Evolutionary conservation across 2,329 filamentous ascomycete genomes (phyloP).

Genomic region (Arthrobotrys iridis): DNA sequence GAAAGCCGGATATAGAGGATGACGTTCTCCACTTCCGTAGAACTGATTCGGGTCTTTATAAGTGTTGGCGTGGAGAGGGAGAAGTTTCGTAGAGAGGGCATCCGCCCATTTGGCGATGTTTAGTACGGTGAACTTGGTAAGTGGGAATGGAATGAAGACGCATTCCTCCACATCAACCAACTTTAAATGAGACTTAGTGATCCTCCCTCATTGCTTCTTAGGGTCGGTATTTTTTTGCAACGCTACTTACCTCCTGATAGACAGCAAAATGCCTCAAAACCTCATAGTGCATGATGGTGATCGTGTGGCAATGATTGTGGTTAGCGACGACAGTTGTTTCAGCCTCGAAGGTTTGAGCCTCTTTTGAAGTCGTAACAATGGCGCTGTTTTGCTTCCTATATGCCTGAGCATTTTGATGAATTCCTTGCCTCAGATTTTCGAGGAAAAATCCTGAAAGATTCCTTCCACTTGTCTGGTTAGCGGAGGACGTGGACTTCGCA

Average conservation of each 20-base stretch:
- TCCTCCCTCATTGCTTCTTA: no score
- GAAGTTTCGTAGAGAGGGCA: background rate
- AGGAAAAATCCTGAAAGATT: background rate
- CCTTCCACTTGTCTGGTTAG: background rate
- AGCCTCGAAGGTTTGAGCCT: background rate
- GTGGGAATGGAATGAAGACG: background rate
- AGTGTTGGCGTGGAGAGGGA: background rate
- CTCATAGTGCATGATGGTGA: background rate
- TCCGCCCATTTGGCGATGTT: background rate
- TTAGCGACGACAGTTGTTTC: background rate
- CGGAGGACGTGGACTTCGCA: background rate
- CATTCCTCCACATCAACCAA: background rate
- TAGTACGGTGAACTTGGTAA: background rate
- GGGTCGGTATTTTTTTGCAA: no score
- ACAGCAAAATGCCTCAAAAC: background rate
- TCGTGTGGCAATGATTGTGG: background rate
- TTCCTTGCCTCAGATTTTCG: background rate
- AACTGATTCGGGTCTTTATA: background rate
- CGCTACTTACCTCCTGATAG: no score
- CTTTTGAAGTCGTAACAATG: background rate
- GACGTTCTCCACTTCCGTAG: background rate
- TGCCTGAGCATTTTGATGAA: background rate
- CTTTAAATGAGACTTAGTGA: no score
- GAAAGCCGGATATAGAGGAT: background rate
- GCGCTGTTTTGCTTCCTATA: background rate